A percentile compares a stretch with the other conserved stretches of the same genome.
These are phyloP conservation scores for Oryza rufipogon DNA, from an alignment of 176 grass and related monocot genomes.

Conservation along the genomic window DNA sequence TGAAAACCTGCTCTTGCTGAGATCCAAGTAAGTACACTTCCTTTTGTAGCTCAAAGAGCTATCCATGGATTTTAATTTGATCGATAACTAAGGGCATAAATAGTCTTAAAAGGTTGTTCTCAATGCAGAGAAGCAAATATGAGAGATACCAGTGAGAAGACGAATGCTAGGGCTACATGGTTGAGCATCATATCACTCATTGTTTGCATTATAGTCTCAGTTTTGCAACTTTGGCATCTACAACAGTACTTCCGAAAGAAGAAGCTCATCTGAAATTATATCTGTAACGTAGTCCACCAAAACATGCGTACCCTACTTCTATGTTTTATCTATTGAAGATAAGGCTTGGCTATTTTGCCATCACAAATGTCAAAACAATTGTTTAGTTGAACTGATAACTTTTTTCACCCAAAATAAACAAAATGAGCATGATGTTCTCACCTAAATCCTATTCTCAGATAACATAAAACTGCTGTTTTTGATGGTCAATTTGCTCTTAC, in stretches of 20 bases:
- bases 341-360: background rate
- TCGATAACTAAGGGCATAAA: background rate
- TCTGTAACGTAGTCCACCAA: background rate
- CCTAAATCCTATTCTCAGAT: conserved; percentile 30
- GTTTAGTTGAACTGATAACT: conserved; percentile 25
- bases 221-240: conserved; percentile 62
- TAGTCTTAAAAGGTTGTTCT: conserved; percentile 11
- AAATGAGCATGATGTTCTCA: background rate
- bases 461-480: conserved; percentile 25
- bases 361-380: conserved; percentile 18
- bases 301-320: conserved; percentile 12
- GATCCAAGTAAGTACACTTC: conserved; percentile 51
- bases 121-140: conserved; percentile 68
- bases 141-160: conserved; percentile 64
- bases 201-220: conserved; percentile 66
- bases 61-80: background rate
- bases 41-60: background rate
- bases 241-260: conserved; percentile 78
- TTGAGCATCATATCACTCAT: conserved; percentile 63
- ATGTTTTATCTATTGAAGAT: conserved; percentile 17
- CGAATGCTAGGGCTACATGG: conserved; percentile 67
- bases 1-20: conserved; percentile 61
- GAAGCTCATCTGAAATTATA: conserved; percentile 63
- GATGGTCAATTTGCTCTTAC: conserved; percentile 29
- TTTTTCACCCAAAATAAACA: conserved; percentile 15